Evolutionary conservation across 2,329 filamentous ascomycete genomes (phyloP), one percentile per base, ranked within the genome.

Genomic region (Phyllosticta citribraziliensis): DNA sequence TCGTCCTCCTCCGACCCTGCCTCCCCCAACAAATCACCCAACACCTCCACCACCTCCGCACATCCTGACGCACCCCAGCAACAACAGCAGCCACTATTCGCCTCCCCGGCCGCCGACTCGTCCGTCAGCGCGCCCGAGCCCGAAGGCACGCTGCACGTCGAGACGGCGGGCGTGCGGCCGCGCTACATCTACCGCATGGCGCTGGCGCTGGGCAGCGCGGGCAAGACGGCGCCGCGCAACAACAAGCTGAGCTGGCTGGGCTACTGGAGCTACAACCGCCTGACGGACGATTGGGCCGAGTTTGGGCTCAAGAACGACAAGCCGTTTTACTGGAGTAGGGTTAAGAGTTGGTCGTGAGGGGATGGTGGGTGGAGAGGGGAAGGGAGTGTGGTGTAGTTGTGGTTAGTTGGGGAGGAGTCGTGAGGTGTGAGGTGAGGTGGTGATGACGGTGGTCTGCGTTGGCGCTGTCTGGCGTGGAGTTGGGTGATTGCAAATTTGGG

Each of bases 151-250:
- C 64, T 97, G 0, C 81, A 88, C 63, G 78, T 99, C 8, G 93
- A 99, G 76, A 97, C 92, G 0, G 91, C 95, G 70, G 92, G 92
- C 19, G 86, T 86, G 0, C 83, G 83, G 14, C 74, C 81, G 0
- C 91, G 91, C 74, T 97, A 97, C 74, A 83, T 87, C 64, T 96
- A 94, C 72, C 84, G 87, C 54, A 87, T 97, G 84, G 86, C 93
- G 63, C 74, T 99, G 30, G 79, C 82, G 5, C 72, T 97, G 30
- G 84, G 84, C 0, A 85, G 80, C 65, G 83, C 86, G 65, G 82
- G 80, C 0, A 73, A 74, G 30, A n/a, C 30, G 11, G 77, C 79
- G 1, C 78, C 85, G 0, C 84, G 85, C 70, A 96, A 95, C 69
- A 97, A 93, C 64, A 96, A 95, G 75, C 75, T 99, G 57, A 77